Evolutionary conservation across 495 filamentous ascomycete genomes (phyloP).

Genomic region (Amorphotheca resinae): DNA sequence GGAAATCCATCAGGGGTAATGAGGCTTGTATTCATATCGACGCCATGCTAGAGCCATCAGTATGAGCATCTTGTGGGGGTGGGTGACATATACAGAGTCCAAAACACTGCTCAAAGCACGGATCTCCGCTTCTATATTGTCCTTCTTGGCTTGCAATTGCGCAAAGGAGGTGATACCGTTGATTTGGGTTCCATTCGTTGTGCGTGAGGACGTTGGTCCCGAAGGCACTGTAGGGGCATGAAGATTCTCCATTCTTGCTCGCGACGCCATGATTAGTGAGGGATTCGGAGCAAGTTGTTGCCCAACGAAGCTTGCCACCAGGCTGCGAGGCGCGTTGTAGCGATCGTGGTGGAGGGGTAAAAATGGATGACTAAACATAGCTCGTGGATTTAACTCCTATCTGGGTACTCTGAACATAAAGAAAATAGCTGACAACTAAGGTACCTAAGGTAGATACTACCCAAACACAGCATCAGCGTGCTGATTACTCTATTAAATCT

Average conservation of each 20-base stretch:
- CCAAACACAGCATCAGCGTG: too few species aligned
- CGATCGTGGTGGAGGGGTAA: constrained; percentile 12
- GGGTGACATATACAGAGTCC: constrained; percentile 53
- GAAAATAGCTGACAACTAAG: too few species aligned
- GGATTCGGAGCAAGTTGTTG: too few species aligned
- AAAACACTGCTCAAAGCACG: constrained; percentile 74
- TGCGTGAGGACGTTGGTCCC: constrained; percentile 48
- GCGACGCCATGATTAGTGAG: constrained; percentile 13
- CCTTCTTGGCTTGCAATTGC: constrained; percentile 56
- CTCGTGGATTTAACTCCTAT: too few species aligned
- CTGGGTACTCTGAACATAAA: too few species aligned
- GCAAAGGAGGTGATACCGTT: constrained; percentile 48
- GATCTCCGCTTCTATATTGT: constrained; percentile 72
- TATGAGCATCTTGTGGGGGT: constrained; percentile 14
- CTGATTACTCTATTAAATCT: too few species aligned
- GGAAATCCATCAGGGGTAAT: constrained; percentile 91
- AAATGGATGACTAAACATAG: not conserved
- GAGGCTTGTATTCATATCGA: constrained; percentile 81
- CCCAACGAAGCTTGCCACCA: constrained; percentile 6
- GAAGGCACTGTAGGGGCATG: constrained; percentile 66
- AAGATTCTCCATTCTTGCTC: constrained; percentile 49
- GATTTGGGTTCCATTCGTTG: constrained; percentile 36
- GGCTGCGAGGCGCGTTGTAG: constrained; percentile 8
- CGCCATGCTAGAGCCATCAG: constrained; percentile 53
- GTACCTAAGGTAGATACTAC: too few species aligned